These are phyloP conservation scores for Paecilomyces sp. DNA, from an alignment of 2,329 filamentous ascomycete genomes.

Conservation along the genomic window DNA sequence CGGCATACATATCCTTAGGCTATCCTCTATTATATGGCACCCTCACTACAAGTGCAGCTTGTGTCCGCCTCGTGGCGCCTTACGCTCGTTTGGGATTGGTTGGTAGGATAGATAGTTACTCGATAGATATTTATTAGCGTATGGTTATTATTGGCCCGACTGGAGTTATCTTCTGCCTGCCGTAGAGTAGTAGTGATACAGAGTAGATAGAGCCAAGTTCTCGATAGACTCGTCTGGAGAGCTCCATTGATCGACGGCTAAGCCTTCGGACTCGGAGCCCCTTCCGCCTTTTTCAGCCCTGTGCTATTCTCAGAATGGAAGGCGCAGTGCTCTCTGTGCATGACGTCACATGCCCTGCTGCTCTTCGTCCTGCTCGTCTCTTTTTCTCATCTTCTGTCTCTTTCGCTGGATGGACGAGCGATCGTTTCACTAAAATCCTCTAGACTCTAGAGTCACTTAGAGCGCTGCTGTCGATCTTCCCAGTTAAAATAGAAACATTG, in stretches of 20 bases:
- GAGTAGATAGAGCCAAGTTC: too few relatives aligned
- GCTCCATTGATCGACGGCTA: neutral
- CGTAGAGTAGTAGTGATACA: too few relatives aligned
- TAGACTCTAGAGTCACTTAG: too few relatives aligned
- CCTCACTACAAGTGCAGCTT: neutral
- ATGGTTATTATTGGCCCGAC: too few relatives aligned
- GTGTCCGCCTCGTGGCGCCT: neutral
- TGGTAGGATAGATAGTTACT: neutral
- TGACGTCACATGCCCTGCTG: neutral
- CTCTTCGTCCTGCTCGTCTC: neutral
- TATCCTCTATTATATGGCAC: neutral
- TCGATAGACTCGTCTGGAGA: too few relatives aligned
- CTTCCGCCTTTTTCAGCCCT: neutral
- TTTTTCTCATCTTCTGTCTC: neutral
- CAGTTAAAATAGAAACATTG: neutral
- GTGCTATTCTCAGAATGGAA: neutral
- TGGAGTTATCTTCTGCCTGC: too few relatives aligned
- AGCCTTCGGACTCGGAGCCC: neutral
- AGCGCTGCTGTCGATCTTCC: neutral
- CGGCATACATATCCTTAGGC: neutral
- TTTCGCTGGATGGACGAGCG: neutral
- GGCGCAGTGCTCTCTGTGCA: neutral
- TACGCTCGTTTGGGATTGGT: neutral
- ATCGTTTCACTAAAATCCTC: neutral
- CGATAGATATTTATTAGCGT: too few relatives aligned